Conservation (phyloP, 306 rosid genomes). For the Arachis hypogaea region DNA sequence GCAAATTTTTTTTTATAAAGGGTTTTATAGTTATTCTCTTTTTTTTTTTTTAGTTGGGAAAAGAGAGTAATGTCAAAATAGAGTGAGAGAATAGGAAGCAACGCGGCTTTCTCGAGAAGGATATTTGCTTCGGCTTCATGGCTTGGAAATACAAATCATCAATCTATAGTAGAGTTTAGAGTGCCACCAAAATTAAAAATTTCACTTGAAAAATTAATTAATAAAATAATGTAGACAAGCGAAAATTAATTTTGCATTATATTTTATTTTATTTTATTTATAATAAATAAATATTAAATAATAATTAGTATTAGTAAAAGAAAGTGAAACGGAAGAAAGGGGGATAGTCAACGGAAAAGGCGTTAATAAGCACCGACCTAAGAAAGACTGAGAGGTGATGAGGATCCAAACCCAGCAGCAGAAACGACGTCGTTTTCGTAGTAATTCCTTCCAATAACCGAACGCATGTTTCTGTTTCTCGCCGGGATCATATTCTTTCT, state of each 20-base stretch:
- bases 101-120: constrained; percentile 60
- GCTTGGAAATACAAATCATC: not conserved
- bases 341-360: constrained; percentile 3
- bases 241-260: not conserved
- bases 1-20: not conserved
- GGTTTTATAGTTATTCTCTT: not conserved
- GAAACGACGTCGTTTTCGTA: constrained; percentile 19
- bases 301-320: not conserved
- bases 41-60: not conserved
- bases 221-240: not conserved
- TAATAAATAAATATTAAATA: too few relatives aligned
- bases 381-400: constrained; percentile 65
- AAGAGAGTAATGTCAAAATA: not conserved
- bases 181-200: not conserved
- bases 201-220: not conserved
- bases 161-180: not conserved
- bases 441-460: constrained; percentile 54
- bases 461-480: constrained; percentile 49
- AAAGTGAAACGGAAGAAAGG: not conserved
- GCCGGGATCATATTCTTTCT: constrained; percentile 62
- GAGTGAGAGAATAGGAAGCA: constrained; percentile 23
- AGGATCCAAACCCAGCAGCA: constrained; percentile 61
- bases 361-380: constrained; percentile 64
- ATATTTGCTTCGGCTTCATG: constrained; percentile 40
- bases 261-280: too few relatives aligned